Evolutionary conservation across 805 yeast species (phyloP), one percentile per base, ranked within the genome.

Genomic region (Ogataea glucozyma): DNA sequence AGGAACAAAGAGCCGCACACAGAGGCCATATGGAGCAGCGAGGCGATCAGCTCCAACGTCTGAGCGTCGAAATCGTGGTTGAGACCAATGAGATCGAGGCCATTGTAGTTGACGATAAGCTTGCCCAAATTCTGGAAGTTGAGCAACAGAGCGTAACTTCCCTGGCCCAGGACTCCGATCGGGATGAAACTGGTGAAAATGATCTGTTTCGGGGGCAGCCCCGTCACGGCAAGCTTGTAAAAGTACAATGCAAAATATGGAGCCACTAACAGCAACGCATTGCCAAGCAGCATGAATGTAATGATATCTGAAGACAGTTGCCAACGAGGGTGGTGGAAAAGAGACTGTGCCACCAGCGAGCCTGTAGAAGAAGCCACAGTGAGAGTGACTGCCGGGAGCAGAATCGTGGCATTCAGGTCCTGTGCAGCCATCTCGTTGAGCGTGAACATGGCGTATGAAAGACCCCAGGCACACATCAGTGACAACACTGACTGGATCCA

Each of bases 81-180:
- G 14, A 47, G 20, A 7, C 47, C 56, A 7, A 49, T 17, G 13
- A 49, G 44, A 9, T 23, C 37, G 29, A 46, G 18, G 11, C 47
- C 48, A n/a, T 24, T 11, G 24, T 46, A 39, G 26, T 33, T 38
- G 19, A 23, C 42, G 12, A 58, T 40, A 12, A 58, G 35, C 2
- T 40, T 20, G 5, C 48, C 52, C 3, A 62, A 33, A 31, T 55
- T 50, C 3, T 49, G 27, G 27, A 45, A 53, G 20, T 45, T 53
- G 10, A 55, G 33, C 48, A 82, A 62, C 11, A 85, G 72, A 2
- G 85, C 86, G 61, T 71, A 86, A 2, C 87, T 75, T 1, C 93
- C 95, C 64, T 89, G 97, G 14, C 96, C 96, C 57, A 85, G 61
- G 31, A 90, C 82, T 6, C 97, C 97, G 34, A 88, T 68, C 1